Conservation (phyloP, 306 rosid genomes). For the Sechiopsis laciniata region DNA sequence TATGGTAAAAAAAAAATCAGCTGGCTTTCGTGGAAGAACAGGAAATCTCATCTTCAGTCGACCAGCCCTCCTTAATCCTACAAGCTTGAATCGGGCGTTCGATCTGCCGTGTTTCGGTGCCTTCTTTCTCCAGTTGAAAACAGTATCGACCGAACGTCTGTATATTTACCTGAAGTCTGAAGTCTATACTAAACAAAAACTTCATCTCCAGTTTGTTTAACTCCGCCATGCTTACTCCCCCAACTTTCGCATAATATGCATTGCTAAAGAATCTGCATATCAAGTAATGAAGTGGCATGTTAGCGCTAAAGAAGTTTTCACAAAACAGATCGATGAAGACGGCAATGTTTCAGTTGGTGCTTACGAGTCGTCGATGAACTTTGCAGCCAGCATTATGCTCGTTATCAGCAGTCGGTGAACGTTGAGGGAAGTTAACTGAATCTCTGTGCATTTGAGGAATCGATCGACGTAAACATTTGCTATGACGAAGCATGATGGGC, state of each 20-base stretch:
- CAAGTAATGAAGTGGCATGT: slow-evolving; percentile 20
- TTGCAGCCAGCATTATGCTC: slow-evolving; percentile 83
- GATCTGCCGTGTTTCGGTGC: slow-evolving; percentile 50
- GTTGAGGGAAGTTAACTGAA: slow-evolving; percentile 66
- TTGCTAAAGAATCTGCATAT: slow-evolving; percentile 76
- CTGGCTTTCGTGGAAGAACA: slow-evolving; percentile 65
- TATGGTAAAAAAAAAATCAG: slow-evolving; percentile 24
- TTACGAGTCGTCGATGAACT: slow-evolving; percentile 88
- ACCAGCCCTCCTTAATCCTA: slow-evolving; percentile 63
- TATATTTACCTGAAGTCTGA: slow-evolving; percentile 69
- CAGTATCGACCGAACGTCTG: slow-evolving; percentile 74
- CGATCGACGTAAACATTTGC: slow-evolving; percentile 75
- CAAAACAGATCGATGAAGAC: not conserved
- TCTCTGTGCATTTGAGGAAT: slow-evolving; percentile 48
- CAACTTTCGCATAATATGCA: slow-evolving; percentile 94
- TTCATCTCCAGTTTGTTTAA: slow-evolving; percentile 82
- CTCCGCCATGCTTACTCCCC: slow-evolving; percentile 78
- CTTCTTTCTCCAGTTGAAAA: slow-evolving; percentile 59
- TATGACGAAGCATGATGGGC: slow-evolving; percentile 87
- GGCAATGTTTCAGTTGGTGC: slow-evolving; percentile 27
- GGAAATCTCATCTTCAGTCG: slow-evolving; percentile 58
- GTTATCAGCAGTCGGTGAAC: slow-evolving; percentile 91
- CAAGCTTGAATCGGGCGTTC: slow-evolving; percentile 76
- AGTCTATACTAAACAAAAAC: slow-evolving; percentile 73
- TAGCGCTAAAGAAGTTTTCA: not conserved